Evolutionary conservation across 805 yeast species (phyloP).

Genomic region (Citeromyces matritensis): DNA sequence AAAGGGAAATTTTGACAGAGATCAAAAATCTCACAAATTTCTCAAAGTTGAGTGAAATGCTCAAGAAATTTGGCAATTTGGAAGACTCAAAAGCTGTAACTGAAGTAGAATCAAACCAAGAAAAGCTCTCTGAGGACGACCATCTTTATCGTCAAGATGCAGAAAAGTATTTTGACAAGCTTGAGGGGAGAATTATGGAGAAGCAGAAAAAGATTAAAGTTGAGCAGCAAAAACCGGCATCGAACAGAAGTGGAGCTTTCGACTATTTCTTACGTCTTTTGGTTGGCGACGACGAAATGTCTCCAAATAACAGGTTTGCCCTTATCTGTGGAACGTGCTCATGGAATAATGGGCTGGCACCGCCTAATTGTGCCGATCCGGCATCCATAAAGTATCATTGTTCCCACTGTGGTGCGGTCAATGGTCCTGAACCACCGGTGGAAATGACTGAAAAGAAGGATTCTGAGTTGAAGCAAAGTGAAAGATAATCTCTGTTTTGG

Average conservation of each 20-base stretch:
- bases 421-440: slow-evolving; percentile 9
- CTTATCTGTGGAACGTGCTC: slow-evolving; percentile 54
- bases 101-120: slow-evolving; percentile 24
- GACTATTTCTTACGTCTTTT: slow-evolving; percentile 24
- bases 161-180: slow-evolving; percentile 19
- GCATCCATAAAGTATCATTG: slow-evolving; percentile 38
- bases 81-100: slow-evolving; percentile 24
- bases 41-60: slow-evolving; percentile 58
- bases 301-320: slow-evolving; percentile 49
- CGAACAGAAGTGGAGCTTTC: slow-evolving; percentile 16
- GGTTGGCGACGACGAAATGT: slow-evolving; percentile 50
- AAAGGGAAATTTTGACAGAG: slow-evolving; percentile 6
- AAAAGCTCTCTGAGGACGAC: too few relatives aligned
- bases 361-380: slow-evolving; percentile 42
- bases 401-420: slow-evolving; percentile 41
- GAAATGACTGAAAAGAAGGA: neutral
- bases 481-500: too few relatives aligned
- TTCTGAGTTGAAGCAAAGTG: too few relatives aligned
- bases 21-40: slow-evolving; percentile 46
- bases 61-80: slow-evolving; percentile 46
- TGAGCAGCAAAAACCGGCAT: slow-evolving; percentile 1
- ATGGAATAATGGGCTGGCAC: slow-evolving; percentile 71
- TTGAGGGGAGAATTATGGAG: slow-evolving; percentile 11
- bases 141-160: slow-evolving; percentile 12
- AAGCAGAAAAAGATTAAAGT: slow-evolving; percentile 4